Percentiles rank a stretch among this genome's conserved stretches.
Conservation (phyloP, 106 monocot species). For the Posidonia australis region DNA sequence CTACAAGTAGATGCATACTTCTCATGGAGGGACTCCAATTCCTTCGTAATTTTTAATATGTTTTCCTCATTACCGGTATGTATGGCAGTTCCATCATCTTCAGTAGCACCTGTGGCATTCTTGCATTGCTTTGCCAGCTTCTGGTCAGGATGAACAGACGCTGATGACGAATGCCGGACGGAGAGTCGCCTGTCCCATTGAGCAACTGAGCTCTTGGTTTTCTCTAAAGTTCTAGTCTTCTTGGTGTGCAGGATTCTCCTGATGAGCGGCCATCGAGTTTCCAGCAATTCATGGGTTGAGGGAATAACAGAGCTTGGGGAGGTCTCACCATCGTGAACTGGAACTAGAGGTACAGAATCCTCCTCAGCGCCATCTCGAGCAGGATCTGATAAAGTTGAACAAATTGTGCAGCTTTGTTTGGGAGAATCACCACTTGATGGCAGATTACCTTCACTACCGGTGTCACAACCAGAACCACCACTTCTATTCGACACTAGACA, state of each 20-base stretch:
- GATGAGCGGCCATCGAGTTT: constrained; percentile 18
- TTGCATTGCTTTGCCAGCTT: constrained; percentile 12
- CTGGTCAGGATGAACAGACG: constrained; percentile 16
- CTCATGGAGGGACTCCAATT: constrained; percentile 28
- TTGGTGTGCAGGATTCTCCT: constrained; percentile 1
- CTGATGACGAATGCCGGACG: constrained; percentile 1
- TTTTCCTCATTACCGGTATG: constrained; percentile 2
- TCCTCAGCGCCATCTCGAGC: not conserved
- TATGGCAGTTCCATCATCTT: not conserved
- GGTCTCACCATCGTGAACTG: not conserved
- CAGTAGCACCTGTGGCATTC: not conserved
- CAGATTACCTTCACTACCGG: not conserved
- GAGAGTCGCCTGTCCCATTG: constrained; percentile 26
- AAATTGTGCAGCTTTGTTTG: constrained; percentile 8
- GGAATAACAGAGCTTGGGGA: not conserved
- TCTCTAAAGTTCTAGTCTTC: constrained; percentile 1
- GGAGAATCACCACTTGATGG: not conserved
- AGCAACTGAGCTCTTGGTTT: constrained; percentile 11
- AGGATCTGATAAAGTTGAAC: not conserved
- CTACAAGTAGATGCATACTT: constrained; percentile 40
- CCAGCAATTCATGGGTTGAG: not conserved
- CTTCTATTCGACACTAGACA: not conserved
- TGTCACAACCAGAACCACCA: not conserved
- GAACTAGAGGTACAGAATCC: not conserved
- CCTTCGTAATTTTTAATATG: constrained; percentile 14